These are phyloP conservation scores for Raphidocelis subcapitata DNA, from an alignment of 139 green algal genomes.

Conservation along the genomic window DNA sequence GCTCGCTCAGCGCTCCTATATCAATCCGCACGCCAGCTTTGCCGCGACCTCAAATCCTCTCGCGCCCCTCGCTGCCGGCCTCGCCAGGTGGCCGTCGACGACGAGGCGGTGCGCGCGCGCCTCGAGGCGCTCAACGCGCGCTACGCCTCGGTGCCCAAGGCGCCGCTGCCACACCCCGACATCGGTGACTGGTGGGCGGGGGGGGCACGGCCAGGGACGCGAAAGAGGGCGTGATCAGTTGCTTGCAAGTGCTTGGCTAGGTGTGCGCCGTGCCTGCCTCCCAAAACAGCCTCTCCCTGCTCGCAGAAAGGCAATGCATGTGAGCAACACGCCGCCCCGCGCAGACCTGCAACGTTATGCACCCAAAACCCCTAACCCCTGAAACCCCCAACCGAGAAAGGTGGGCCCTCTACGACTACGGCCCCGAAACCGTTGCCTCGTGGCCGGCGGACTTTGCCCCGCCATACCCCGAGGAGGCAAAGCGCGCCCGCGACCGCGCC, in stretches of 20 bases:
- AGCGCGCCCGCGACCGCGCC: slow-evolving; percentile 38
- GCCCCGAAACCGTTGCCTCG: slow-evolving; percentile 62
- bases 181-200: slow-evolving; percentile 79
- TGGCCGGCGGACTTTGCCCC: slow-evolving; percentile 77
- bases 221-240: no score
- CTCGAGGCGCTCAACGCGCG: slow-evolving; percentile 64
- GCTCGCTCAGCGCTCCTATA: no score
- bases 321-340: no score
- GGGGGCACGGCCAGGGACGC: no score
- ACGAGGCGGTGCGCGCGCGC: slow-evolving; percentile 15
- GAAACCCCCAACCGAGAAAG: neutral
- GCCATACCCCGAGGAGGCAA: slow-evolving; percentile 77
- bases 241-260: no score
- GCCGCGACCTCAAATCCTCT: no score
- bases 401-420: slow-evolving; percentile 94
- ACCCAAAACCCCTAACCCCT: no score
- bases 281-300: no score
- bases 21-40: no score
- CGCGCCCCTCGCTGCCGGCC: neutral
- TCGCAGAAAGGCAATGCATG: neutral
- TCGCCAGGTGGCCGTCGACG: slow-evolving; percentile 16
- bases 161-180: slow-evolving; percentile 63
- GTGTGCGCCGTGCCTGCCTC: no score
- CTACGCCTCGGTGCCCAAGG: slow-evolving; percentile 70
- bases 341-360: no score